Evolutionary conservation across 176 grass and related monocot species (phyloP).

Genomic region (Aegilops umbellulata): DNA sequence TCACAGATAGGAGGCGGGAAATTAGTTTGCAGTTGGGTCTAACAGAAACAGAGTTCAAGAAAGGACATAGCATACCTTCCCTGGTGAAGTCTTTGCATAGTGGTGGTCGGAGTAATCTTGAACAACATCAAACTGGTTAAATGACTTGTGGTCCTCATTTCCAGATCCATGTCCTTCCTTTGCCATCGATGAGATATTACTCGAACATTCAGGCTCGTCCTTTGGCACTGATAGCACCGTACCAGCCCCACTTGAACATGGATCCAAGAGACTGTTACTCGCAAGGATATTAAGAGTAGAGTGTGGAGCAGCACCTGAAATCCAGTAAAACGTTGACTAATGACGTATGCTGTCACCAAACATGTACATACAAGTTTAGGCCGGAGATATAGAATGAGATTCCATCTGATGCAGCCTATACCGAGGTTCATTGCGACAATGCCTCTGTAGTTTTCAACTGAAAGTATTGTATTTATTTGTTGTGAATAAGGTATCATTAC

Average conservation of each 20-base stretch:
- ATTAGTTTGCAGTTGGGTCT: not conserved
- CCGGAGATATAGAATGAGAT: not conserved
- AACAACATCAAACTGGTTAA: constrained; percentile 67
- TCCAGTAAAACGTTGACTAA: not conserved
- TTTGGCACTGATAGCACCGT: constrained; percentile 23
- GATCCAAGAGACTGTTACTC: constrained; percentile 25
- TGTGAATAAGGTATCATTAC: not conserved
- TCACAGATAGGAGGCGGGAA: constrained; percentile 18
- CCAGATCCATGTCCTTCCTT: constrained; percentile 36
- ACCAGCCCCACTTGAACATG: constrained; percentile 34
- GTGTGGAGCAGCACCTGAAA: constrained; percentile 30
- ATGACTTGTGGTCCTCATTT: constrained; percentile 19
- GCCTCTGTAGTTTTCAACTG: no score
- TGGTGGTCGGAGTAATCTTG: constrained; percentile 68
- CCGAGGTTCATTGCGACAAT: not conserved
- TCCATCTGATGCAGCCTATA: not conserved
- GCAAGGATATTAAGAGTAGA: constrained; percentile 13
- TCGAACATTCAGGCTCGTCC: constrained; percentile 34
- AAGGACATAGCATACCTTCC: constrained; percentile 33
- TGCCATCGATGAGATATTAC: constrained; percentile 8
- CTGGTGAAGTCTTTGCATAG: constrained; percentile 41
- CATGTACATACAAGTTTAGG: not conserved
- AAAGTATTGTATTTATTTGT: not conserved
- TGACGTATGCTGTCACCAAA: not conserved
- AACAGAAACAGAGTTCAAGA: constrained; percentile 24